Percentiles rank a stretch among this genome's conserved stretches.
Conservation (phyloP, 441 rosid genomes). For the Jatropha multifida region DNA sequence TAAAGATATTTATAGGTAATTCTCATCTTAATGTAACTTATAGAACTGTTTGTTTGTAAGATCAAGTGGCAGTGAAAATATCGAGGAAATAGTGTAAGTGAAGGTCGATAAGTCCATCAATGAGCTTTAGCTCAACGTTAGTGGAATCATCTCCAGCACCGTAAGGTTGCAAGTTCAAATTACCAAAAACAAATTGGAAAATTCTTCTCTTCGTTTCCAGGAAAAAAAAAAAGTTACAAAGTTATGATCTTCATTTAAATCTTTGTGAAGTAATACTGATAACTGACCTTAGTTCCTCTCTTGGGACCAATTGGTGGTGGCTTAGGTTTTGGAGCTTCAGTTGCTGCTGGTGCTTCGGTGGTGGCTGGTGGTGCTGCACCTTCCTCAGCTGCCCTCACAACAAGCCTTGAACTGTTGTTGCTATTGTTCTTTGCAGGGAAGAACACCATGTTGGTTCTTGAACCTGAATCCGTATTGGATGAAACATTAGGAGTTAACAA, state of each 20-base stretch:
- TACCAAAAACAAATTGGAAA: too few species aligned
- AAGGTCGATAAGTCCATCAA: too few species aligned
- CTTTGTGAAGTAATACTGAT: not conserved
- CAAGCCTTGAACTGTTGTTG: conserved; percentile 49
- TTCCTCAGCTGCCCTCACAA: conserved; percentile 65
- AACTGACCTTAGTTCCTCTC: conserved; percentile 81
- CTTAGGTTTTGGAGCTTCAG: conserved; percentile 62
- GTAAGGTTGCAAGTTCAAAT: too few species aligned
- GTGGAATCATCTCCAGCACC: too few species aligned
- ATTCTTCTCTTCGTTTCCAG: too few species aligned
- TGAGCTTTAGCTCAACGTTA: too few species aligned
- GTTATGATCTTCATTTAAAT: not conserved
- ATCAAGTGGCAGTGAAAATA: not conserved
- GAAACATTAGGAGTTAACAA: conserved; percentile 45
- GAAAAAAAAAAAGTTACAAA: too few species aligned
- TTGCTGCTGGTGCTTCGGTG: conserved; percentile 41
- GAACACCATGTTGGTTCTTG: conserved; percentile 40
- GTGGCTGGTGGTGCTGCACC: conserved; percentile 40
- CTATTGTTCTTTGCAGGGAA: conserved; percentile 44
- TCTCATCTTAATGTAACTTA: too few species aligned
- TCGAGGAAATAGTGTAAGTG: too few species aligned
- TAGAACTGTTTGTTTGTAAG: not conserved
- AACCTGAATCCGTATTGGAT: conserved; percentile 30
- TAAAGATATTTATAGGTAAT: not conserved
- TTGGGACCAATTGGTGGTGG: conserved; percentile 83